phyloP scores from a whole-genome alignment of 2,329 filamentous ascomycete species.

The Capronia coronata region DNA sequence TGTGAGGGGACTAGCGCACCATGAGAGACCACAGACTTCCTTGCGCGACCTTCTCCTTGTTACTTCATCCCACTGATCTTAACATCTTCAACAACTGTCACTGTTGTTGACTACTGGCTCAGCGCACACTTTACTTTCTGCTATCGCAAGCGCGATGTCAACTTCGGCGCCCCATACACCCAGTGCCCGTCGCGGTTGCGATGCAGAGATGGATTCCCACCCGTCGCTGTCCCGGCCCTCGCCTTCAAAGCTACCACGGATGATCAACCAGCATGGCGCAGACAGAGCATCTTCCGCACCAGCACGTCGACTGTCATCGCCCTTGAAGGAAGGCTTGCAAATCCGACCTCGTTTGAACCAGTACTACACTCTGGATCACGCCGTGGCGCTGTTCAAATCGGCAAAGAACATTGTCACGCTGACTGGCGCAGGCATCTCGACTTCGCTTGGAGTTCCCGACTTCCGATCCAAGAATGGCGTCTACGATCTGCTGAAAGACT shows the following conservation, averaged over 20 bases:
- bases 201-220: constrained; percentile 13
- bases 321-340: constrained; percentile 11
- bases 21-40: not conserved
- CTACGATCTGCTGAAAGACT: constrained; percentile 51
- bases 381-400: constrained; percentile 65
- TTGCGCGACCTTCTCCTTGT: not conserved
- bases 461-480: constrained; percentile 82
- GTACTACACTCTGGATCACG: constrained; percentile 85
- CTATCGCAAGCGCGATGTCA: constrained; percentile 10
- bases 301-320: constrained; percentile 18
- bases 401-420: constrained; percentile 84
- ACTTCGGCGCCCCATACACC: constrained; percentile 19
- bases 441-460: constrained; percentile 91
- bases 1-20: not conserved
- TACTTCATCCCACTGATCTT: not conserved
- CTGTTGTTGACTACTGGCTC: not conserved
- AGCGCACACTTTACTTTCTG: not conserved
- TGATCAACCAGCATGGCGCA: too few species aligned
- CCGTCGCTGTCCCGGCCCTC: constrained; percentile 18
- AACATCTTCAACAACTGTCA: too few species aligned
- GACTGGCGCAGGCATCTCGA: constrained; percentile 94
- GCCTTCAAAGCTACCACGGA: constrained; percentile 15
- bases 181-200: constrained; percentile 5
- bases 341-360: constrained; percentile 34
- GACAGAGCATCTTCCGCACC: constrained; percentile 19